Conservation (phyloP, 1,139 yeast species). For the Arxiozyma slooffiae region DNA sequence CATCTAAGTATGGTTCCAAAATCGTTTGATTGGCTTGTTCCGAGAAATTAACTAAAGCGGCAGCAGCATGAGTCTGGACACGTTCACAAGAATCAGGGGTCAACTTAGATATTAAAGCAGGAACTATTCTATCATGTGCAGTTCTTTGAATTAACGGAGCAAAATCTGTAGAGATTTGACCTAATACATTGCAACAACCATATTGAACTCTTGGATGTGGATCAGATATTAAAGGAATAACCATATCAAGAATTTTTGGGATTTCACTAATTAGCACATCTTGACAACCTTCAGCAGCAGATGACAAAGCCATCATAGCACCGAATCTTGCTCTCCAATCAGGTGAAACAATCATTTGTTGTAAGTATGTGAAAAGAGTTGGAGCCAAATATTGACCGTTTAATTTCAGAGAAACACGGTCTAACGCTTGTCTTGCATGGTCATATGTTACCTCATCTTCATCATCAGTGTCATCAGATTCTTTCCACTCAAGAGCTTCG, state of each 20-base stretch:
- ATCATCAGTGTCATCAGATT: constrained; percentile 69
- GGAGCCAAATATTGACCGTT: constrained; percentile 79
- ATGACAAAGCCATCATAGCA: constrained; percentile 89
- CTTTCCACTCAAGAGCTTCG: constrained; percentile 73
- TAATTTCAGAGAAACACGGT: constrained; percentile 73
- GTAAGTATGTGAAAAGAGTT: constrained; percentile 78
- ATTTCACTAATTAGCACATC: constrained; percentile 79
- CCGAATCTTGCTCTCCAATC: constrained; percentile 96
- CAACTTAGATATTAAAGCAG: constrained; percentile 77
- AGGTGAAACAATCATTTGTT: constrained; percentile 63
- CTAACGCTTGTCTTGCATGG: constrained; percentile 89
- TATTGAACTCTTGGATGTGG: constrained; percentile 90
- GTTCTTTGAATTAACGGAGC: constrained; percentile 80
- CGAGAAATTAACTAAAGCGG: constrained; percentile 89
- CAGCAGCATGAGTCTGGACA: constrained; percentile 97
- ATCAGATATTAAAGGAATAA: constrained; percentile 72
- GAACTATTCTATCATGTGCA: constrained; percentile 69
- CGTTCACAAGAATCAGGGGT: constrained; percentile 66
- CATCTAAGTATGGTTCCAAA: constrained; percentile 84
- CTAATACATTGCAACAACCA: constrained; percentile 93
- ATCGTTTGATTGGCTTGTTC: constrained; percentile 85
- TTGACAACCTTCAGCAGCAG: constrained; percentile 96
- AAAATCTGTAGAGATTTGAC: constrained; percentile 97
- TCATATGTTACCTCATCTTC: constrained; percentile 83
- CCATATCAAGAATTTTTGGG: constrained; percentile 70